Base-by-base conservation (phyloP, 2,329 filamentous ascomycete species). In the Penicillium freii region DNA sequence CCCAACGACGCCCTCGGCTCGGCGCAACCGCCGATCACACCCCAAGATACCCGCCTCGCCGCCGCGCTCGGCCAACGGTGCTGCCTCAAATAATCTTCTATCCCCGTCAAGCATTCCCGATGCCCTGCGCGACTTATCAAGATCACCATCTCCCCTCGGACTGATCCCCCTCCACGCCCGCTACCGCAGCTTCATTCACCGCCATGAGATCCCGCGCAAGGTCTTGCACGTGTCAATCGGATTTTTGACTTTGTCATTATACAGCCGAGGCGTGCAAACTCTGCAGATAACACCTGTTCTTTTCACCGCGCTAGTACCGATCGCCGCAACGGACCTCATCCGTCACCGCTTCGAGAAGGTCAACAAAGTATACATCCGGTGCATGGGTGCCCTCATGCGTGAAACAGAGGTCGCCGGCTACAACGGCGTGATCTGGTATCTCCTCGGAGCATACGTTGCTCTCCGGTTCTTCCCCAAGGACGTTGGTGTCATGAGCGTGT, bases 401-500 rank as follows among this genome's bases (percentile, higher is more conserved):
- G 94, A 99, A 79, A 94, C 89, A 63, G 94, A 99, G 77, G 96
- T 93, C 66, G 83, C 87, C 47, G 91, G 92, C 51, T 99, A 91
- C 82, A 99, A 99, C 73, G 94, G 94, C 51, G 93, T 97, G 65
- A 95, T 99, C 64, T 97, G 90, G 81, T 99, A 97, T 76, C 85
- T 99, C 10, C 84, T 97, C 8, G 94, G 94, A 56, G 88, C 92
- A 29, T 97, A 92, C 86, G 82, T 87, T 33, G 91, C 93, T 17
- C 84, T 97, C 64, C 85, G 85, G 65, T 91, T 91, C 73, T 91
- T 95, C 73, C 91, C 92, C 62, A 99, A 97, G 78, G 94, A 99
- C 68, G 84, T 99, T 25, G 92, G 88, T 8, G 88, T 96, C 48
- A 88, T 97, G 80, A 87, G 89, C 60, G 89, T 97, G 43, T 80